Conservation (phyloP, 2,329 filamentous ascomycete species). For the Pseudogymnoascus verrucosus region DNA sequence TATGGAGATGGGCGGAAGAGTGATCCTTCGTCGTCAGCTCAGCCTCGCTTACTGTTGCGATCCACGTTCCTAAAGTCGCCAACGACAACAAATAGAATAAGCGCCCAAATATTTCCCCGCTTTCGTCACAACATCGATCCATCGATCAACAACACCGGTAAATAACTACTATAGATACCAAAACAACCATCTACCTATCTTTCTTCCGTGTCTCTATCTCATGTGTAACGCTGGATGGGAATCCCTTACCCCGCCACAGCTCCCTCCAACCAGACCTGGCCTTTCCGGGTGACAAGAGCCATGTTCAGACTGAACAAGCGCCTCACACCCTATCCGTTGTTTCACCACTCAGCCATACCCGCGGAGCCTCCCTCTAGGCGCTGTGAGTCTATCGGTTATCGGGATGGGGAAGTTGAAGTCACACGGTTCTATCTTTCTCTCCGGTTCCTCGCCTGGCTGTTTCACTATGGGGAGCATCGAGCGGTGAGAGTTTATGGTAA, state of each 20-base stretch:
- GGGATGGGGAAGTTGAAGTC: not conserved
- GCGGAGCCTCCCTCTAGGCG: constrained; percentile 5
- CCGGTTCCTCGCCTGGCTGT: not conserved
- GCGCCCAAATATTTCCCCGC: constrained; percentile 4
- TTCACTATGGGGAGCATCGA: not conserved
- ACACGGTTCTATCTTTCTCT: not conserved
- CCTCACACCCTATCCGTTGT: constrained; percentile 3
- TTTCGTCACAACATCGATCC: not conserved
- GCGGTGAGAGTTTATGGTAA: constrained; percentile 4
- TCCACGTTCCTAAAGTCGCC: not conserved
- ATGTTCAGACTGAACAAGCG: constrained; percentile 2
- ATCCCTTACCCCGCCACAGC: not conserved
- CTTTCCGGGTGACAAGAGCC: not conserved
- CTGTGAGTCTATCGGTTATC: not conserved
- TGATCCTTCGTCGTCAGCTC: not conserved
- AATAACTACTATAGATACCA: not conserved
- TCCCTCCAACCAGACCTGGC: not conserved
- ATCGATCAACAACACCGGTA: not conserved
- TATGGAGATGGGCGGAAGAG: not conserved
- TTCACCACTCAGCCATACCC: not conserved
- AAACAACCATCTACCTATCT: not conserved
- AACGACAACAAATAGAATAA: not conserved
- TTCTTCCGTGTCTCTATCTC: not conserved
- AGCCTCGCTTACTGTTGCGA: not conserved
- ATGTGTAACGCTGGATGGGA: not conserved